These are phyloP conservation scores for Xerophyta viscosa DNA, from an alignment of 106 monocot genomes.

Conservation along the genomic window DNA sequence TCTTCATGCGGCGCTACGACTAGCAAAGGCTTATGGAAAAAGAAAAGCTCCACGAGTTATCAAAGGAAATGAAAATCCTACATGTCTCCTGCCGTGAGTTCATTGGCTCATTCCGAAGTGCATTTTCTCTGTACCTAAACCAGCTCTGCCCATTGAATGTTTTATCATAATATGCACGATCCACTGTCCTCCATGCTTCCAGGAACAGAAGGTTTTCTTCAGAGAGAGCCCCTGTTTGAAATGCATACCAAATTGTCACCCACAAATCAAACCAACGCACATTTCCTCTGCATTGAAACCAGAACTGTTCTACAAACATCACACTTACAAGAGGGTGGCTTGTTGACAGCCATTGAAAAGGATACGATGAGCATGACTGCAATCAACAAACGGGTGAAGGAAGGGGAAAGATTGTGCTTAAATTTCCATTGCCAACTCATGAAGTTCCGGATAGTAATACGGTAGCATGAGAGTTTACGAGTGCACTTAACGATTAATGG, in stretches of 20 bases:
- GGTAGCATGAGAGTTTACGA: conserved; percentile 6
- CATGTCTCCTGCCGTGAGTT: conserved; percentile 96
- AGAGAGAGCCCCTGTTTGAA: conserved; percentile 58
- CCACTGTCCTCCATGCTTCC: conserved; percentile 95
- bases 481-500: conserved; percentile 9
- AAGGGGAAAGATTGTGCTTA: conserved; percentile 16
- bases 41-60: too few relatives aligned
- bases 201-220: conserved; percentile 97
- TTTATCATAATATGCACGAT: conserved; percentile 97
- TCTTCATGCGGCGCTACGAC: too few relatives aligned
- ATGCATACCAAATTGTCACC: too few relatives aligned
- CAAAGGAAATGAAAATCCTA: conserved; percentile 19
- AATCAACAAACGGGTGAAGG: conserved; percentile 27
- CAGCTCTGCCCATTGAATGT: conserved; percentile 92
- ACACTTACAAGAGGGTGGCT: conserved; percentile 60
- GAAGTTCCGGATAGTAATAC: conserved; percentile 9
- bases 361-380: conserved; percentile 59
- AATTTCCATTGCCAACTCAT: conserved; percentile 28
- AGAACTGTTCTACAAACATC: background rate
- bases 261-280: background rate
- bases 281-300: background rate
- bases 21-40: too few relatives aligned
- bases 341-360: conserved; percentile 36
- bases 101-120: conserved; percentile 89
- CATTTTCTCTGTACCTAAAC: conserved; percentile 91